phyloP scores from a whole-genome alignment of 192 early-diverging fungal species.

The Coemansia sp. region DNA sequence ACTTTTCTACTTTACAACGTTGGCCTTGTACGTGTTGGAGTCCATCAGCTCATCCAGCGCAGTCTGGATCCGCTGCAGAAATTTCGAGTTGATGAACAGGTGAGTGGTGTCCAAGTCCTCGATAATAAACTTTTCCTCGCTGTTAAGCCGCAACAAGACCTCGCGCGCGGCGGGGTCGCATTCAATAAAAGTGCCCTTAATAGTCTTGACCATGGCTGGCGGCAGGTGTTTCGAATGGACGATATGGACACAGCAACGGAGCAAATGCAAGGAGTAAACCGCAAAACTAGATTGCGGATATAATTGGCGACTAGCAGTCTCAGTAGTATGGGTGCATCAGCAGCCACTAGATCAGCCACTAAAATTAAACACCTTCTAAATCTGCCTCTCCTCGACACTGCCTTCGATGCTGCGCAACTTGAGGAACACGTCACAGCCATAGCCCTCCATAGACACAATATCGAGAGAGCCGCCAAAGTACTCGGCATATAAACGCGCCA shows the following conservation, averaged over 20 bases:
- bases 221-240: neutral
- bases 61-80: constrained; percentile 56
- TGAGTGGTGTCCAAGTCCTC: constrained; percentile 83
- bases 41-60: constrained; percentile 72
- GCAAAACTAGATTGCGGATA: no score
- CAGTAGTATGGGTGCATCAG: neutral
- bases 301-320: no score
- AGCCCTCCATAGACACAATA: constrained; percentile 76
- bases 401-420: constrained; percentile 83
- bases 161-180: constrained; percentile 78
- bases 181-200: constrained; percentile 57
- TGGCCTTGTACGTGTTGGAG: constrained; percentile 66
- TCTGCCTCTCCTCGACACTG: constrained; percentile 49
- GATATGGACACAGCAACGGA: constrained; percentile 1
- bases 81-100: constrained; percentile 67
- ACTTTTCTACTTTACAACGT: constrained; percentile 18
- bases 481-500: constrained; percentile 82
- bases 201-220: constrained; percentile 34
- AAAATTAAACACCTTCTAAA: no score
- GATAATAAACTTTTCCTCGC: constrained; percentile 72
- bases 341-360: neutral
- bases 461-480: constrained; percentile 94
- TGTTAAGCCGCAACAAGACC: constrained; percentile 69
- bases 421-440: constrained; percentile 93
- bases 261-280: no score